Conservation (phyloP, 768 basidiomycete species). For the Auricularia cornea region DNA sequence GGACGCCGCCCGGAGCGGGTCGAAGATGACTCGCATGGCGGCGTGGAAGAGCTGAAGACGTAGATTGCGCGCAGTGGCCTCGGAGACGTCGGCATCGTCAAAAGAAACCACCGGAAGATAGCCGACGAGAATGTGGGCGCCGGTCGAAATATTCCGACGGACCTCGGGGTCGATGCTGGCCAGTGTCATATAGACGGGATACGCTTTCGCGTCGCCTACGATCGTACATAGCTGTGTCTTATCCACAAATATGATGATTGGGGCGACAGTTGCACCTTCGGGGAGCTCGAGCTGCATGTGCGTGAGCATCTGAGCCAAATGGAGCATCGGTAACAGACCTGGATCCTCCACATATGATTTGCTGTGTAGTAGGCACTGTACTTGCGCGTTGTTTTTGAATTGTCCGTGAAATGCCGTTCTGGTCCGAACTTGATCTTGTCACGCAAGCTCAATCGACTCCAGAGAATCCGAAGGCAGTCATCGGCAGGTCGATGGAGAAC, state of each 20-base stretch:
- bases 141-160: background rate
- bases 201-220: conserved; percentile 3
- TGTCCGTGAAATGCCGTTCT: background rate
- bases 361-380: background rate
- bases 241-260: background rate
- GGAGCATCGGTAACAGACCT: background rate
- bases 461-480: background rate
- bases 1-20: conserved; percentile 23
- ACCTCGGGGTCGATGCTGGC: background rate
- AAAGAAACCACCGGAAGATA: conserved; percentile 7
- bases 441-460: background rate
- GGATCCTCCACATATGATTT: background rate
- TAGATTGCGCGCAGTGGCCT: conserved; percentile 12
- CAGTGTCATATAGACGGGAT: conserved; percentile 16
- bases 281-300: background rate
- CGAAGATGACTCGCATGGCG: conserved; percentile 22
- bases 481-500: background rate
- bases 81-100: conserved; percentile 13
- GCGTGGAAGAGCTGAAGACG: conserved; percentile 25
- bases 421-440: background rate
- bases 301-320: background rate
- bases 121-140: conserved; percentile 7
- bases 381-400: background rate
- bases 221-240: background rate
- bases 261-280: background rate